phyloP scores from a whole-genome alignment of 371 early-diverging fungal genomes.

The Rhizopus sp. region DNA sequence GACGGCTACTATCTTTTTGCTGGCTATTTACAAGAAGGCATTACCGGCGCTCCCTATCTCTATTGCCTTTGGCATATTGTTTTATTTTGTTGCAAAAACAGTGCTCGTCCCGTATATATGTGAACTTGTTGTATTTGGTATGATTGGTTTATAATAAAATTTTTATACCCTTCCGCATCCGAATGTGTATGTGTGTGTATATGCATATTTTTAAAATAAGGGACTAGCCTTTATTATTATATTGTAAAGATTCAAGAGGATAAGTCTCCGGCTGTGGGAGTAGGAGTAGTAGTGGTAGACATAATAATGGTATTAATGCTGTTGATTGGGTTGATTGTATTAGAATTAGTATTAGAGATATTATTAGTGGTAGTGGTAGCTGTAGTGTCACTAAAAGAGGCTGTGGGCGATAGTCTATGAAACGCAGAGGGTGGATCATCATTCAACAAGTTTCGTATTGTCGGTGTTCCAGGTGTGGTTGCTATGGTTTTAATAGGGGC shows the following conservation, averaged over 20 bases:
- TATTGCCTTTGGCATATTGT: constrained; percentile 85
- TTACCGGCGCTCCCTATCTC: constrained; percentile 88
- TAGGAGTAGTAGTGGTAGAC: neutral
- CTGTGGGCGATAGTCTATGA: constrained; percentile 10
- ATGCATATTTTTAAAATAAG: neutral
- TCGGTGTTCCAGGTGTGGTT: constrained; percentile 9
- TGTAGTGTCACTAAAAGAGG: neutral
- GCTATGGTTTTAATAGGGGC: constrained; percentile 18
- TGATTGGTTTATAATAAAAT: constrained; percentile 41
- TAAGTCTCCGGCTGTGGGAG: neutral
- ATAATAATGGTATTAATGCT: constrained; percentile 4
- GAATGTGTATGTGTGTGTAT: no score
- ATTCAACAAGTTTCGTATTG: constrained; percentile 17
- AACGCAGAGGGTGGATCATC: constrained; percentile 11
- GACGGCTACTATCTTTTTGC: constrained; percentile 82
- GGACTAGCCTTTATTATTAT: neutral
- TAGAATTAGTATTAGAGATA: constrained; percentile 14
- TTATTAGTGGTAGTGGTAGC: constrained; percentile 7
- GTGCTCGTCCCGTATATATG: constrained; percentile 65
- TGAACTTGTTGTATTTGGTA: constrained; percentile 47
- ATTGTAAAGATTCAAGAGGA: neutral
- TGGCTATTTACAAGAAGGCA: constrained; percentile 81
- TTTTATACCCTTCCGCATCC: constrained; percentile 4
- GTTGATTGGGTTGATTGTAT: constrained; percentile 9
- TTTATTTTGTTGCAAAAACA: constrained; percentile 71